Conservation (phyloP, 108 stramenopile species). For the Cylindrotheca closterium region DNA sequence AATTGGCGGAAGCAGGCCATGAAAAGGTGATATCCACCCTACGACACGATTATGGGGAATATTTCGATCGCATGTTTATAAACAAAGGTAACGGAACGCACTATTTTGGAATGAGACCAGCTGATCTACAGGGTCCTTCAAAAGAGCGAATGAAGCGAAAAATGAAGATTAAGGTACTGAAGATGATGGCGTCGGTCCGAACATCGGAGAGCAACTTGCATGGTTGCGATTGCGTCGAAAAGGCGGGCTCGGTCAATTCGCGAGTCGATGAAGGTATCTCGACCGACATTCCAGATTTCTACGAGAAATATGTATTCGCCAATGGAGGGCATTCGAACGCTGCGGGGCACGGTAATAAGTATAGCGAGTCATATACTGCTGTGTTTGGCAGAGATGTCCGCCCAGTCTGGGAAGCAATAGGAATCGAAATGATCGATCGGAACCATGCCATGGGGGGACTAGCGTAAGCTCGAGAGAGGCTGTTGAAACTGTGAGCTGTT, state of each 20-base stretch:
- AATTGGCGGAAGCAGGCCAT: slow-evolving; percentile 13
- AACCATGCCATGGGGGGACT: slow-evolving; percentile 79
- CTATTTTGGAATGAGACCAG: neutral
- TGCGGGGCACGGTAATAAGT: slow-evolving; percentile 82
- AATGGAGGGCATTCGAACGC: slow-evolving; percentile 77
- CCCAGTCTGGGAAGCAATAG: slow-evolving; percentile 48
- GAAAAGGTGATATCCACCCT: slow-evolving; percentile 19
- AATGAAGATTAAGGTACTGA: slow-evolving; percentile 42
- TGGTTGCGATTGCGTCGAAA: neutral
- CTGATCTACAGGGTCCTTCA: slow-evolving; percentile 10
- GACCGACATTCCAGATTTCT: neutral
- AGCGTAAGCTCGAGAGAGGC: neutral
- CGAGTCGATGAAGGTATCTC: neutral
- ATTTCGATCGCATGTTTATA: slow-evolving; percentile 33
- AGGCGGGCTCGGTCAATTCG: neutral
- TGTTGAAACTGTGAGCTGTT: neutral
- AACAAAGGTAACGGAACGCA: neutral
- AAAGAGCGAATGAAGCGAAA: slow-evolving; percentile 31
- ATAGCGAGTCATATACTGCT: slow-evolving; percentile 66
- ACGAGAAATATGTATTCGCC: slow-evolving; percentile 43
- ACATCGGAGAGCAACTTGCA: neutral
- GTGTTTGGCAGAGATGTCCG: slow-evolving; percentile 47
- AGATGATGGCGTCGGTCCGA: slow-evolving; percentile 8
- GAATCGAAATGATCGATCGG: slow-evolving; percentile 57
- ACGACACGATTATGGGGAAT: slow-evolving; percentile 36